These are phyloP conservation scores for Neoascochyta sp. DNA, from an alignment of 2,329 filamentous ascomycete genomes.

Conservation along the genomic window DNA sequence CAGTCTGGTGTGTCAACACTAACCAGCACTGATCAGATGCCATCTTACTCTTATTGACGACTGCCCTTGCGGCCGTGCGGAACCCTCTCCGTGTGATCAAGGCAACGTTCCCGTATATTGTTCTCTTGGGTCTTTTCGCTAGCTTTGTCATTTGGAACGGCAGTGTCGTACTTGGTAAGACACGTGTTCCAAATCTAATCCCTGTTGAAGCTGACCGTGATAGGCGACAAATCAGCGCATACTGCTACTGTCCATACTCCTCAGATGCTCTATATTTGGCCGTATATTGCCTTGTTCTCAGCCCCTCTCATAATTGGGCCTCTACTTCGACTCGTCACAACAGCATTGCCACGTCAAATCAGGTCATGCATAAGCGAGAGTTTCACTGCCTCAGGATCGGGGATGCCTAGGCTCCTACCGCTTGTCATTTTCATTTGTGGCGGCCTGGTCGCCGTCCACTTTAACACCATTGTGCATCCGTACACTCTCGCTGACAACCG, in stretches of 20 bases:
- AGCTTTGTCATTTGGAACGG: constrained; percentile 82
- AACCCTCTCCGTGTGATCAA: constrained; percentile 41
- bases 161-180: constrained; percentile 79
- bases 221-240: constrained; percentile 92
- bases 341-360: constrained; percentile 12
- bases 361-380: no score
- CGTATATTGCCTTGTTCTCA: constrained; percentile 86
- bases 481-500: constrained; percentile 96
- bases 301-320: constrained; percentile 67
- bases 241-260: constrained; percentile 82
- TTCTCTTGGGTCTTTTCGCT: constrained; percentile 64
- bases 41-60: constrained; percentile 51
- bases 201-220: constrained; percentile 8
- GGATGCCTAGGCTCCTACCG: constrained; percentile 22
- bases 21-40: constrained; percentile 20
- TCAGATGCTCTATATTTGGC: constrained; percentile 95
- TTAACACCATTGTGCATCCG: constrained; percentile 91
- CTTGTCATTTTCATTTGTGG: constrained; percentile 30
- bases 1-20: not conserved
- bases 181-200: not conserved
- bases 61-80: constrained; percentile 55
- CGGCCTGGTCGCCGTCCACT: constrained; percentile 57
- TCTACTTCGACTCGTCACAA: constrained; percentile 42
- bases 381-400: no score
- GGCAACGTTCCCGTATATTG: constrained; percentile 51